phyloP scores from a whole-genome alignment of 768 basidiomycete species.

The Hemileccinum rubropunctum region DNA sequence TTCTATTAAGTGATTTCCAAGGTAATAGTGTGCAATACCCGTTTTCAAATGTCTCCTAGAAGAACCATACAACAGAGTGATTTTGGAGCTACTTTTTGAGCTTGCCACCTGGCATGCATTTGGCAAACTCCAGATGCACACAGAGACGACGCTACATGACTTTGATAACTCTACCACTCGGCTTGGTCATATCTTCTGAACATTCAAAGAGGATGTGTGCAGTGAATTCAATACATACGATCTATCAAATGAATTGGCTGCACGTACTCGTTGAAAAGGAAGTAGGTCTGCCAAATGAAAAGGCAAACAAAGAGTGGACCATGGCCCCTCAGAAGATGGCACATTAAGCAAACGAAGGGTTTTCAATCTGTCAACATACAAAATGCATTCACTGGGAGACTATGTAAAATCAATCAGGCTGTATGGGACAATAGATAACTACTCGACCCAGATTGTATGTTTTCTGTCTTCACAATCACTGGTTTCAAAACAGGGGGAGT shows the following conservation, averaged over 20 bases:
- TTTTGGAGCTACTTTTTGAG: conserved; percentile 3
- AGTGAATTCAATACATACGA: conserved; percentile 25
- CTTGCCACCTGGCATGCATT: conserved; percentile 23
- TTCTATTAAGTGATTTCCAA: too few relatives aligned
- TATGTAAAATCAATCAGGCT: conserved; percentile 24
- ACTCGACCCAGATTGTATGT: conserved; percentile 9
- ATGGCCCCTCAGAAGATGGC: too few relatives aligned
- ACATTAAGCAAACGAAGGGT: too few relatives aligned
- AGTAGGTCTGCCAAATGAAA: too few relatives aligned
- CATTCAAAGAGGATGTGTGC: conserved; percentile 21
- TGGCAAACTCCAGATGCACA: conserved; percentile 28
- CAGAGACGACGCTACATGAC: conserved; percentile 1
- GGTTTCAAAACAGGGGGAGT: too few relatives aligned
- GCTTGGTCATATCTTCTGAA: conserved; percentile 20
- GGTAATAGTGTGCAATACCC: conserved; percentile 35
- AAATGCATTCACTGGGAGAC: conserved; percentile 37
- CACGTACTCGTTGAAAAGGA: not conserved
- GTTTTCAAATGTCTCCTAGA: conserved; percentile 32
- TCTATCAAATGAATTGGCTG: conserved; percentile 30
- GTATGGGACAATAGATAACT: conserved; percentile 37
- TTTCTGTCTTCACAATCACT: too few relatives aligned
- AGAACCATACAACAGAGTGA: conserved; percentile 6
- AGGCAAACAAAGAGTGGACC: too few relatives aligned
- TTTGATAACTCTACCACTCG: conserved; percentile 23
- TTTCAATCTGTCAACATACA: conserved; percentile 17